Evolutionary conservation across 2,329 filamentous ascomycete species (phyloP).

Genomic region (Fulvia fulva): DNA sequence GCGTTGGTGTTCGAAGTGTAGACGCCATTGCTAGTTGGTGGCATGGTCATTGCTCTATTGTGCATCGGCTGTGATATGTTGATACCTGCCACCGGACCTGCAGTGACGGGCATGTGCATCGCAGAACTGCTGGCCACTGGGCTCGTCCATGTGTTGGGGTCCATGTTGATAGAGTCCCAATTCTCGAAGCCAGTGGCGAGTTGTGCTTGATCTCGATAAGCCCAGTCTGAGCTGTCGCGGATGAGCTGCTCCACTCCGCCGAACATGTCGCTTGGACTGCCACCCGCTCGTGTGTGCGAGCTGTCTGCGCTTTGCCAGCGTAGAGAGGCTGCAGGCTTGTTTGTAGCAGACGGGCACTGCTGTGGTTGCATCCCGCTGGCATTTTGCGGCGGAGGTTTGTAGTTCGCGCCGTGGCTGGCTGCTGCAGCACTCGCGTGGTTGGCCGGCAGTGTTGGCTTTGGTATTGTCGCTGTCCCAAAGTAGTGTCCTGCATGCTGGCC

Average conservation of each 20-base stretch:
- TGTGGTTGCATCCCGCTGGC: slow-evolving; percentile 22
- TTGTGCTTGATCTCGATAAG: slow-evolving; percentile 57
- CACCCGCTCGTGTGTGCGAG: slow-evolving; percentile 28
- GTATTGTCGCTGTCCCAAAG: neutral
- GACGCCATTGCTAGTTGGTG: neutral
- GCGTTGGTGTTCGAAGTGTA: neutral
- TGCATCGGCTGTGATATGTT: neutral
- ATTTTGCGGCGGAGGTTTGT: slow-evolving; percentile 21
- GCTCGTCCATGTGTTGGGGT: slow-evolving; percentile 16
- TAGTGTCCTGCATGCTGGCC: neutral
- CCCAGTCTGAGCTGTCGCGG: slow-evolving; percentile 60
- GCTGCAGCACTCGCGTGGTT: slow-evolving; percentile 7
- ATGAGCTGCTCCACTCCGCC: slow-evolving; percentile 59
- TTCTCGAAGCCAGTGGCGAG: slow-evolving; percentile 60
- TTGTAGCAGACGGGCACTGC: slow-evolving; percentile 23
- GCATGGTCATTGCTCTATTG: neutral
- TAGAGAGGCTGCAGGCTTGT: slow-evolving; percentile 15
- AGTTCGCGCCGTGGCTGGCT: slow-evolving; percentile 14
- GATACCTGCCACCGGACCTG: neutral
- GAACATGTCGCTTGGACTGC: slow-evolving; percentile 52
- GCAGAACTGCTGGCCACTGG: neutral
- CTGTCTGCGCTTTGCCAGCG: slow-evolving; percentile 7
- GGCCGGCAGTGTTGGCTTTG: neutral
- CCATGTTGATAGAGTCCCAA: slow-evolving; percentile 44
- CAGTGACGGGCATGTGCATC: slow-evolving; percentile 4